Percentiles rank a stretch among this genome's conserved stretches.
phyloP scores from a whole-genome alignment of 768 basidiomycete species.

The Boletus sp. region DNA sequence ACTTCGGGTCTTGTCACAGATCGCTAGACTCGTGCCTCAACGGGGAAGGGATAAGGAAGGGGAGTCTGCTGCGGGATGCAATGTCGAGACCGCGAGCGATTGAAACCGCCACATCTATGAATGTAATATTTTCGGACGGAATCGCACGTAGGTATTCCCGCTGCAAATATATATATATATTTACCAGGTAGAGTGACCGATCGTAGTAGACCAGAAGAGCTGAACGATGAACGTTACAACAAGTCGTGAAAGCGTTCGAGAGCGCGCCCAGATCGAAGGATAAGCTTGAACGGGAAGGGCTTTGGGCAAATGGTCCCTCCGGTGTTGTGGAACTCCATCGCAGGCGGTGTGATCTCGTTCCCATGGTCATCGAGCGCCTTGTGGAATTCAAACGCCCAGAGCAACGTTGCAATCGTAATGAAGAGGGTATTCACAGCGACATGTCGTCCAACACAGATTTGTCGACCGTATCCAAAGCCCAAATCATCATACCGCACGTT shows the following conservation, averaged over 20 bases:
- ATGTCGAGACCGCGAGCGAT: not conserved
- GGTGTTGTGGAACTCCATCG: constrained; percentile 7
- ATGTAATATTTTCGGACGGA: not conserved
- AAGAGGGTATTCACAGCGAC: constrained; percentile 8
- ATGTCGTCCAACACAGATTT: constrained; percentile 6
- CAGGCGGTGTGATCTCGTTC: constrained; percentile 5
- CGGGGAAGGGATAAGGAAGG: not conserved
- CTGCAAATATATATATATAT: not conserved
- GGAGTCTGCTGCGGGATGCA: not conserved
- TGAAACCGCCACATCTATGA: not conserved
- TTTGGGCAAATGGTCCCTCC: constrained; percentile 5
- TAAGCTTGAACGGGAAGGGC: constrained; percentile 5
- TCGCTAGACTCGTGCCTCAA: constrained; percentile 10
- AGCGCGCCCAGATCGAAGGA: not conserved
- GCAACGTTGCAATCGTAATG: constrained; percentile 6
- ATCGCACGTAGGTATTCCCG: not conserved
- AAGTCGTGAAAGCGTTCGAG: not conserved
- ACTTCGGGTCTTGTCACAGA: constrained; percentile 43
- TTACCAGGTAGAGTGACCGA: not conserved
- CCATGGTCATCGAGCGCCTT: constrained; percentile 3
- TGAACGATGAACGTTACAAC: not conserved
- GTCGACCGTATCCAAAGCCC: constrained; percentile 13
- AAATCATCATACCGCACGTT: constrained; percentile 12
- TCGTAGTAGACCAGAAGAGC: too few species aligned
- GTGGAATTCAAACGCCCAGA: constrained; percentile 8